phyloP scores from a whole-genome alignment of 2,329 filamentous ascomycete species.

The Claviceps fusiformis region DNA sequence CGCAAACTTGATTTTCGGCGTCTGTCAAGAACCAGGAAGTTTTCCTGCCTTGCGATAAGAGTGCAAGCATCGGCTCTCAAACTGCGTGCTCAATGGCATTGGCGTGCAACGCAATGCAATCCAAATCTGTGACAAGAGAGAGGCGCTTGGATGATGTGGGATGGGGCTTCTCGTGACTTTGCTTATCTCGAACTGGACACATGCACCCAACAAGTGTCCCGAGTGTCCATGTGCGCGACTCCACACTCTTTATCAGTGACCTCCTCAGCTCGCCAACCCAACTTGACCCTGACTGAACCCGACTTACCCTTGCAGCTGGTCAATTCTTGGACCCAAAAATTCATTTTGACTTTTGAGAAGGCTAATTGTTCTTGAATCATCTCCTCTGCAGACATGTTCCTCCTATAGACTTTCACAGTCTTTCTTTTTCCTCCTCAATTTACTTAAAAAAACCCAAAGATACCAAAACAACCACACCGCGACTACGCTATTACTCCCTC shows the following conservation, averaged over 20 bases:
- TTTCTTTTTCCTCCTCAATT: not conserved
- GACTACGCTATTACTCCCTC: not conserved
- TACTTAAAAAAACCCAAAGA: not conserved
- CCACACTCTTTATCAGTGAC: slow-evolving; percentile 4
- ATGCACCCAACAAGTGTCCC: not conserved
- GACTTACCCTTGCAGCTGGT: not conserved
- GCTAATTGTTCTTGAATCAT: not conserved
- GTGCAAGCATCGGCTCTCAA: not conserved
- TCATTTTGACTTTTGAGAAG: not conserved
- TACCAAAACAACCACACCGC: not conserved
- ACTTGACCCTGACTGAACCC: not conserved
- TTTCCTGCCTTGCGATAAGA: not conserved
- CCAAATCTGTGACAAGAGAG: not conserved
- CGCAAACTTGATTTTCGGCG: not conserved
- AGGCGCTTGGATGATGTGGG: no score
- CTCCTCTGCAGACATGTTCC: not conserved
- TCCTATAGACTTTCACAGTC: not conserved
- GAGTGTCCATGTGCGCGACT: not conserved
- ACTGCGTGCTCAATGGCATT: not conserved
- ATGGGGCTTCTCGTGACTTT: not conserved
- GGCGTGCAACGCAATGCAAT: not conserved
- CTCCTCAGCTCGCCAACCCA: not conserved
- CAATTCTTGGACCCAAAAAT: not conserved
- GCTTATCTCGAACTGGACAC: slow-evolving; percentile 5
- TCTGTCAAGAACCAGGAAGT: not conserved